Evolutionary conservation across 2,329 filamentous ascomycete genomes (phyloP), one percentile per base, ranked within the genome.

Genomic region (Blumeriella jaapii): DNA sequence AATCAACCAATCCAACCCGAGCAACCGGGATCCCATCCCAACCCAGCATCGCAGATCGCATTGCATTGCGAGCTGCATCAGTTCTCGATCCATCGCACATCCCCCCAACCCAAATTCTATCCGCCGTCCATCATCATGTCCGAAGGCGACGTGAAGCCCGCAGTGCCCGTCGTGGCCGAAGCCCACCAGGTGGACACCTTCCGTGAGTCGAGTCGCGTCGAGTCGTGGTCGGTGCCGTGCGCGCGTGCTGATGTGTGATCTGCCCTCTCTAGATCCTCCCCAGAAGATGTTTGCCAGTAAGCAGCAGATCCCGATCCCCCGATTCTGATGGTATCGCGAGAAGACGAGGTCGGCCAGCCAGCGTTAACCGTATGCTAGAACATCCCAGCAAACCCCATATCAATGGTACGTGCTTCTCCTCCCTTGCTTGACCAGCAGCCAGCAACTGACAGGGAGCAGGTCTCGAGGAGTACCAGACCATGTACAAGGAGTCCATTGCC

Each of bases 401-500:
- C 40, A 61, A 59, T 52, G 69, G 74, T 76, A 64, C 68, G 71
- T 63, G 38, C 44, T 25, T 25, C 28, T 13, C 20, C 3, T 23
- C 24, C 5, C 5, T 2, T 13, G 24, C 22, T 33, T 13, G 7
- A 6, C 18, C n/a, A 13, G 15, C 29, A 24, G 15, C n/a, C 11
- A 15, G 9, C 9, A 22, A 31, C 31, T 36, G 10, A 38, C 19
- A 36, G 23, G 26, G 6, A 15, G 9, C 11, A 79, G 74, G 63
- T 50, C 56, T 80, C 41, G 73, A 80, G 44, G 71, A 81, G 49
- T 82, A 82, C 60, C 69, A 79, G 55, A 63, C 65, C 53, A 59
- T 80, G 39, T 80, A 82, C 67, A 68, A 78, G 55, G 71, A 98
- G 64, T 98, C 91, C 30, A 95, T 98, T 58, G 78, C 79, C 51